Percentiles rank a stretch among this genome's conserved stretches.
Evolutionary conservation across 2,329 filamentous ascomycete genomes (phyloP).

Genomic region (Hypoxylon sp.): DNA sequence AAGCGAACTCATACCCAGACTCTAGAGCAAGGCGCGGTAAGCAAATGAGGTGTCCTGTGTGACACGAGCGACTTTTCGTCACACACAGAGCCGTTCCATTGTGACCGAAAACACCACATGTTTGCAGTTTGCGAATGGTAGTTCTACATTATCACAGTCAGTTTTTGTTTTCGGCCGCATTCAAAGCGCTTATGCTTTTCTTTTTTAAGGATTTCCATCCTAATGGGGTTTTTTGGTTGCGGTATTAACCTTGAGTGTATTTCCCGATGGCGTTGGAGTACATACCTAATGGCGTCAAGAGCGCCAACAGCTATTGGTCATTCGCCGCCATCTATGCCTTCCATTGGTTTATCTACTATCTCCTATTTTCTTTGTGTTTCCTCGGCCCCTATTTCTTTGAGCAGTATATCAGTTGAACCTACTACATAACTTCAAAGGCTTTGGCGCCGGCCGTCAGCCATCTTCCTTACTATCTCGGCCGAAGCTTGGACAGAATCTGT

Average conservation of each 20-base stretch:
- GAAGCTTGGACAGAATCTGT: not conserved
- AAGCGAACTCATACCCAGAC: slow-evolving; percentile 12
- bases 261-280: slow-evolving; percentile 26
- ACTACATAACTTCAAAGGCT: not conserved
- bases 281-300: slow-evolving; percentile 1
- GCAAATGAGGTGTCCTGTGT: slow-evolving; percentile 5
- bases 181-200: slow-evolving; percentile 9
- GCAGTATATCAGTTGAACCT: slow-evolving; percentile 1
- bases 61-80: slow-evolving; percentile 17
- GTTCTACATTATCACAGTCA: slow-evolving; percentile 1
- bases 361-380: slow-evolving; percentile 23
- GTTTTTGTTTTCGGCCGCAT: slow-evolving; percentile 9
- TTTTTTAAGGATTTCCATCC: slow-evolving; percentile 9
- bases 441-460: not conserved
- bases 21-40: slow-evolving; percentile 3
- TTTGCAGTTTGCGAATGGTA: slow-evolving; percentile 6
- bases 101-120: slow-evolving; percentile 5
- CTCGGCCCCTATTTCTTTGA: slow-evolving; percentile 8
- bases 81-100: not conserved
- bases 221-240: slow-evolving; percentile 29
- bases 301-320: slow-evolving; percentile 11
- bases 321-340: slow-evolving; percentile 12
- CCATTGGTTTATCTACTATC: slow-evolving; percentile 9
- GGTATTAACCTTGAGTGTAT: slow-evolving; percentile 31
- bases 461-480: slow-evolving; percentile 1